These are phyloP conservation scores for Garcia nutans DNA, from an alignment of 345 rosid species.

Conservation along the genomic window DNA sequence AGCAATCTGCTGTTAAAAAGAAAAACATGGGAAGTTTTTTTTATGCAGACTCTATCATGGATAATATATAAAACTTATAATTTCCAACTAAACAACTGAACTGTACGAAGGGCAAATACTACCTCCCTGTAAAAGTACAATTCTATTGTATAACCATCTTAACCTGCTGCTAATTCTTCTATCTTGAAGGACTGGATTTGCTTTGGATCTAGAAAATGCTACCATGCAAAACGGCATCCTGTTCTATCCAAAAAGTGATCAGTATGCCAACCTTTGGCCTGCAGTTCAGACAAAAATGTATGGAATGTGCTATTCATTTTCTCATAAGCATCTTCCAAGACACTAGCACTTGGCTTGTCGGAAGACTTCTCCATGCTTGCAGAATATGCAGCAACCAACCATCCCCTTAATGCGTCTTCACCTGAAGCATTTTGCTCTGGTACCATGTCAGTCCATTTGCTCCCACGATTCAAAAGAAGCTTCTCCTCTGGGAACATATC, in stretches of 20 bases:
- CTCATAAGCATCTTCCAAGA: conserved; percentile 59
- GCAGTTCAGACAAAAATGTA: conserved; percentile 58
- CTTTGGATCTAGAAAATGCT: conserved; percentile 16
- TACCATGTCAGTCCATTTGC: conserved; percentile 65
- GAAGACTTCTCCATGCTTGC: conserved; percentile 40
- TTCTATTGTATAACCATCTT: neutral
- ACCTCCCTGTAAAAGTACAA: neutral
- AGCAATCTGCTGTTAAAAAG: neutral
- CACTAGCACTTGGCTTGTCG: conserved; percentile 25
- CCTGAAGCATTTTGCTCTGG: conserved; percentile 76
- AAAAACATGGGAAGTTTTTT: neutral
- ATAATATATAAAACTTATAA: neutral
- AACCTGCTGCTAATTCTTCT: conserved; percentile 4
- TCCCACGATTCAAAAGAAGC: conserved; percentile 55
- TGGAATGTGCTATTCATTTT: conserved; percentile 58
- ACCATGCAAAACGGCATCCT: conserved; percentile 74
- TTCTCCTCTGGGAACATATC: conserved; percentile 68
- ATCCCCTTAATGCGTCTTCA: conserved; percentile 92
- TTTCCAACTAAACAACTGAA: neutral
- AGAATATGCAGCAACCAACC: conserved; percentile 86
- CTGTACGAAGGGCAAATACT: neutral
- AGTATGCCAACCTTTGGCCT: conserved; percentile 86
- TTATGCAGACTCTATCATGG: too few relatives aligned
- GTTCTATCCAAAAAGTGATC: conserved; percentile 85
- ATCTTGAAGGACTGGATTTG: neutral